A percentile compares a stretch with the other conserved stretches of the same genome.
These are phyloP conservation scores for Camelina hispida DNA, from an alignment of 345 rosid species.

Conservation along the genomic window DNA sequence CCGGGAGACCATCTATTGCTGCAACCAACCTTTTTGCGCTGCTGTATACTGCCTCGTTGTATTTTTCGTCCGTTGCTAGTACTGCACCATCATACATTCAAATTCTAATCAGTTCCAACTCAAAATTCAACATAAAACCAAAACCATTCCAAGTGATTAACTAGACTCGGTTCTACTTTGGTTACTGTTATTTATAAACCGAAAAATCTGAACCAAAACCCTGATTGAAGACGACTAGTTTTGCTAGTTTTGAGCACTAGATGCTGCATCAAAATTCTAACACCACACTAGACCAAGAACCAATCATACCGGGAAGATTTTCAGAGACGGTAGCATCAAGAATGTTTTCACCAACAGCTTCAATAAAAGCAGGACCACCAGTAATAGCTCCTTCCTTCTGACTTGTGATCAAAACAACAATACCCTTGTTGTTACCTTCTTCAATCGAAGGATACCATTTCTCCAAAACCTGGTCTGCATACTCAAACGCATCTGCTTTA, in stretches of 20 bases:
- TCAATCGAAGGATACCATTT: constrained; percentile 91
- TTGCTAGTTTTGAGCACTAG: background rate
- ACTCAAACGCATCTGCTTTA: constrained; percentile 99
- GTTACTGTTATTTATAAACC: background rate
- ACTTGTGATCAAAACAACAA: constrained; percentile 87
- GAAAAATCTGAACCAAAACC: background rate
- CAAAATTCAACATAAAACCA: background rate
- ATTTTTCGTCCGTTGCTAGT: constrained; percentile 93
- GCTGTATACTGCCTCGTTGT: constrained; percentile 85
- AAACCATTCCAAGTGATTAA: background rate
- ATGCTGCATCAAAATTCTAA: background rate
- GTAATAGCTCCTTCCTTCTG: constrained; percentile 98
- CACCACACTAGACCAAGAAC: background rate
- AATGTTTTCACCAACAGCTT: constrained; percentile 86
- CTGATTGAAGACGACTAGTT: background rate
- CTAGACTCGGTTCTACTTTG: background rate
- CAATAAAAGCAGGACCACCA: constrained; percentile 90
- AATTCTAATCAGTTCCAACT: background rate
- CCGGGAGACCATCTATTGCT: constrained; percentile 95
- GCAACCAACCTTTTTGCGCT: constrained; percentile 89
- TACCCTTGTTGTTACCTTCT: constrained; percentile 89
- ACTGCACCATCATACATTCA: constrained; percentile 56
- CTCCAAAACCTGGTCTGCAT: constrained; percentile 95
- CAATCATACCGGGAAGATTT: constrained; percentile 81
- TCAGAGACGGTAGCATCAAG: constrained; percentile 92